phyloP scores from a whole-genome alignment of 2,329 filamentous ascomycete genomes.

The Aspergillus fumigatiaffinis region DNA sequence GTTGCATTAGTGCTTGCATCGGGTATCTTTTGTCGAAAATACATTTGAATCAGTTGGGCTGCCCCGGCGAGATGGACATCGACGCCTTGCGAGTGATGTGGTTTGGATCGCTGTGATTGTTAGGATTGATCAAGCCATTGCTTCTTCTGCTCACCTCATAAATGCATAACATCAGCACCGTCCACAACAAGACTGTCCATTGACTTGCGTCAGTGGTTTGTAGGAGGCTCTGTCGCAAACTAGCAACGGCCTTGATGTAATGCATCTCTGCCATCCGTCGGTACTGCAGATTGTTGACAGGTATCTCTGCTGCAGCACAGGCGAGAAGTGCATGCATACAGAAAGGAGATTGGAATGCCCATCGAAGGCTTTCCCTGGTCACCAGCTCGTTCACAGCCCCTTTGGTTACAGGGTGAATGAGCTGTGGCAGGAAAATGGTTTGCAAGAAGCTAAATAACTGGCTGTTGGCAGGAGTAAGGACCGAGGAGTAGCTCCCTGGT shows the following conservation, averaged over 20 bases:
- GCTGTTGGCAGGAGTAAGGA: conserved; percentile 4
- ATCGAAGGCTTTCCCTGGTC: conserved; percentile 8
- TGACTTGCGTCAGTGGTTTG: neutral
- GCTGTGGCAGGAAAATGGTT: conserved; percentile 17
- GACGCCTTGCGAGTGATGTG: conserved; percentile 13
- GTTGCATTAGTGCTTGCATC: neutral
- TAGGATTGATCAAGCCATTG: neutral
- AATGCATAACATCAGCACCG: conserved; percentile 20
- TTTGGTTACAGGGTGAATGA: conserved; percentile 17
- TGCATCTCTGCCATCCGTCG: conserved; percentile 12
- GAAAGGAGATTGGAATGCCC: conserved; percentile 13
- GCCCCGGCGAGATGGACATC: conserved; percentile 20
- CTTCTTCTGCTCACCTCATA: conserved; percentile 16
- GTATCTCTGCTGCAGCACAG: conserved; percentile 20
- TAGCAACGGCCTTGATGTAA: conserved; percentile 15
- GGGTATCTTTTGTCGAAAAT: neutral
- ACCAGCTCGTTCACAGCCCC: conserved; percentile 7
- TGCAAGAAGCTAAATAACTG: conserved; percentile 21
- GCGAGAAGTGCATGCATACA: conserved; percentile 23
- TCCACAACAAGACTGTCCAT: conserved; percentile 12
- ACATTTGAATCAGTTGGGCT: conserved; percentile 17
- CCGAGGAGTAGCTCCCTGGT: neutral
- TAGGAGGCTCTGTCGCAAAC: conserved; percentile 5
- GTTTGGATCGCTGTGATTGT: conserved; percentile 13
- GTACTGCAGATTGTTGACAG: conserved; percentile 5